Evolutionary conservation across 208 protist species (phyloP).

Genomic region (Polymyxa betae): DNA sequence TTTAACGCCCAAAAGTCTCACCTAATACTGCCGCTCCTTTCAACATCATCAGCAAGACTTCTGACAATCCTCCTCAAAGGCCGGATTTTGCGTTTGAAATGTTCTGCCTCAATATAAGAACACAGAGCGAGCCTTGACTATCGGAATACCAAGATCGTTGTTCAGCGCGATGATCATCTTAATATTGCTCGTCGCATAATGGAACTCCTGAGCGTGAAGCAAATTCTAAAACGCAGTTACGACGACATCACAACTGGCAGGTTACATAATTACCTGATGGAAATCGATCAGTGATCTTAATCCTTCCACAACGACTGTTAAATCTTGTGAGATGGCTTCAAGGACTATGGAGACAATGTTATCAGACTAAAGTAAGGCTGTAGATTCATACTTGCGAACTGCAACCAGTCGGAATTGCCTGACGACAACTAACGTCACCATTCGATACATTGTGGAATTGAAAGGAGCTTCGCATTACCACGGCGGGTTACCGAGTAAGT

Average conservation of each 20-base stretch:
- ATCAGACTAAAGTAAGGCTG: background rate
- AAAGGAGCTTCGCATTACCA: too few relatives aligned
- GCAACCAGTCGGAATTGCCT: background rate
- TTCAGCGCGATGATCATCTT: constrained; percentile 45
- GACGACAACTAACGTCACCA: too few relatives aligned
- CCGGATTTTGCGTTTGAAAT: constrained; percentile 11
- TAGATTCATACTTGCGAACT: constrained; percentile 10
- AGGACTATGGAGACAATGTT: background rate
- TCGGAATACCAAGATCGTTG: constrained; percentile 34
- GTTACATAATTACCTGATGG: background rate
- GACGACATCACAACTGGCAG: background rate
- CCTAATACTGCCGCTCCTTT: background rate
- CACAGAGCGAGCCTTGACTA: background rate
- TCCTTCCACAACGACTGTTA: background rate
- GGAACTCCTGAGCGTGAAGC: constrained; percentile 17
- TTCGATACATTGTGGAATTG: too few relatives aligned
- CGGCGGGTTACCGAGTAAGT: background rate
- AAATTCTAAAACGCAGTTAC: background rate
- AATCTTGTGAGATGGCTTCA: background rate
- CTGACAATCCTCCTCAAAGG: constrained; percentile 7
- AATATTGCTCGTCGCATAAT: constrained; percentile 10
- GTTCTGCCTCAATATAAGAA: background rate
- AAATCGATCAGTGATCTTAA: background rate
- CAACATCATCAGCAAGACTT: constrained; percentile 3
- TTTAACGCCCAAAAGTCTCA: background rate